Evolutionary conservation across 78 protist species (phyloP).

Genomic region (Mastigamoeba balamuthi): DNA sequence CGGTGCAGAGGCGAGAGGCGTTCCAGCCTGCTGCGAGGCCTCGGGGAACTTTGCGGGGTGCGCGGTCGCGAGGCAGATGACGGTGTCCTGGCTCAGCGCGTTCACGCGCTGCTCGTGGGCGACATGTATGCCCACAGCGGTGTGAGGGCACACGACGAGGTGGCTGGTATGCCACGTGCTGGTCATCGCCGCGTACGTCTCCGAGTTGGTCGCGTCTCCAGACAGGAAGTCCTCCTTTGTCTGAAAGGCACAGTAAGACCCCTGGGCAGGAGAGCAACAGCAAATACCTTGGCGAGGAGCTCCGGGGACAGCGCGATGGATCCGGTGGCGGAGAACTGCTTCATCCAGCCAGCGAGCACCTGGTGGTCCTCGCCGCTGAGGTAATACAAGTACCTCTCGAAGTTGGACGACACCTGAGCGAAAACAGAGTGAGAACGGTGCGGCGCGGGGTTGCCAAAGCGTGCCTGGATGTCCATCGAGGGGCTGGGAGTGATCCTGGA

Average conservation of each 20-base stretch:
- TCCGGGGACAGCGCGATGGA: background rate
- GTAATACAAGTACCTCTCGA: constrained; percentile 38
- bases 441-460: background rate
- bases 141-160: constrained; percentile 18
- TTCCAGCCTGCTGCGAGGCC: too few relatives aligned
- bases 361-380: background rate
- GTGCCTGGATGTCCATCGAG: constrained; percentile 46
- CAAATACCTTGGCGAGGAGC: background rate
- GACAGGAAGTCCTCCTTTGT: background rate
- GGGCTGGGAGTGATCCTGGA: constrained; percentile 9
- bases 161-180: too few relatives aligned
- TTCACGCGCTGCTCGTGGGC: background rate
- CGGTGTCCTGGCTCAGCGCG: background rate
- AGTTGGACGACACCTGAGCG: constrained; percentile 29
- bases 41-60: constrained; percentile 46
- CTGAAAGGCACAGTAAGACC: background rate
- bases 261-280: background rate
- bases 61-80: constrained; percentile 31
- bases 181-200: background rate
- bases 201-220: background rate
- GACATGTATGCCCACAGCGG: constrained; percentile 22
- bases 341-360: background rate
- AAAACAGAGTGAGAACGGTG: background rate
- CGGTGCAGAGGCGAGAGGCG: too few relatives aligned
- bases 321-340: background rate